These are phyloP conservation scores for Pichia gijzeniarum DNA, from an alignment of 805 yeast species.

Conservation along the genomic window DNA sequence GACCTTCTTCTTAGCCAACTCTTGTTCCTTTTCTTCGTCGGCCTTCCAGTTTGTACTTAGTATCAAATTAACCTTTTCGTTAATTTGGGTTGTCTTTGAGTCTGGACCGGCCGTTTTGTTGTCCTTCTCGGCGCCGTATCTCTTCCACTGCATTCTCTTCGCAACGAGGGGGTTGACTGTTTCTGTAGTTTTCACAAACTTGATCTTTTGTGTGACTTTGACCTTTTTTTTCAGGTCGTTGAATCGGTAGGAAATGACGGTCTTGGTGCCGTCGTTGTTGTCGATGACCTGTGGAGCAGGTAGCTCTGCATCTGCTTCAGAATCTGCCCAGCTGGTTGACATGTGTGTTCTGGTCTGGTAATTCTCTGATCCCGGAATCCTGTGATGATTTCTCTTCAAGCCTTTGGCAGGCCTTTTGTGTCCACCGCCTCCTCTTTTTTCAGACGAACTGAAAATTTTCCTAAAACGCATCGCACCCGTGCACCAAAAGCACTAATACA, in stretches of 20 bases:
- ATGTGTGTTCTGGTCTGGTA: no score
- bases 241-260: constrained; percentile 69
- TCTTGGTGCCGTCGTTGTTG: constrained; percentile 85
- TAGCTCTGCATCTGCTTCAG: constrained; percentile 56
- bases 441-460: not conserved
- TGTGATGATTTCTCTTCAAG: not conserved
- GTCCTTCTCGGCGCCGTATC: constrained; percentile 74
- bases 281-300: constrained; percentile 68
- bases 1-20: constrained; percentile 38
- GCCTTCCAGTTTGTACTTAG: constrained; percentile 75
- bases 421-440: no score
- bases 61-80: constrained; percentile 73
- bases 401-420: no score
- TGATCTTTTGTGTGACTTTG: constrained; percentile 80
- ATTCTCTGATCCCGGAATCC: no score
- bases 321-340: constrained; percentile 45
- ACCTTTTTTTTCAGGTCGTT: constrained; percentile 79
- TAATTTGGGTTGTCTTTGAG: constrained; percentile 78
- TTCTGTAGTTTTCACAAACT: constrained; percentile 69
- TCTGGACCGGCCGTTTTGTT: constrained; percentile 79
- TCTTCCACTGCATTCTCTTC: constrained; percentile 79
- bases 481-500: no score
- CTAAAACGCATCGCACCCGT: no score
- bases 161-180: constrained; percentile 82
- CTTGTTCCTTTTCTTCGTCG: constrained; percentile 66